Conservation (phyloP, 352 stramenopile species). For the Globisporangium rhizosaccharum region DNA sequence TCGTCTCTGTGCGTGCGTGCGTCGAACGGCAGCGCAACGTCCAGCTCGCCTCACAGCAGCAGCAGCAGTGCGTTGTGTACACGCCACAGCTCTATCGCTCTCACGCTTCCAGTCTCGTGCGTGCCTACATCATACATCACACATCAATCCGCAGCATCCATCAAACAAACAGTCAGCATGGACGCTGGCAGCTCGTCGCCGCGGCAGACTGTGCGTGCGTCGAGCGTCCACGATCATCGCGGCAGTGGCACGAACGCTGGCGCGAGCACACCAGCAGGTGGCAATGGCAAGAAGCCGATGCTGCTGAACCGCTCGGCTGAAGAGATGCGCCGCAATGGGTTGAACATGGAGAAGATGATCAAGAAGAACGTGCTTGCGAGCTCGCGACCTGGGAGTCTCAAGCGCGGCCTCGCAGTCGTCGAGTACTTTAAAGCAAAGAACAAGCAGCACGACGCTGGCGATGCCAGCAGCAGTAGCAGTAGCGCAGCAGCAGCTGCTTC, state of each 20-base stretch:
- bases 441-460: conserved; percentile 24
- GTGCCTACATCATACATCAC: background rate
- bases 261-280: background rate
- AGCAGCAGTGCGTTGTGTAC: no score
- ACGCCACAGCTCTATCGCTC: no score
- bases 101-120: no score
- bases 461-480: conserved; percentile 2
- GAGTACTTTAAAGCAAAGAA: conserved; percentile 74
- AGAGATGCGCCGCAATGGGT: conserved; percentile 47
- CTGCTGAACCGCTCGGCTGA: conserved; percentile 27
- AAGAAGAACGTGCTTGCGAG: conserved; percentile 68
- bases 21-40: no score
- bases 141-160: background rate
- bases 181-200: conserved; percentile 11
- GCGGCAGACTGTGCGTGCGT: conserved; percentile 2
- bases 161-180: background rate
- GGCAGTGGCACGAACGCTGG: background rate
- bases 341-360: conserved; percentile 88
- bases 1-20: no score
- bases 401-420: conserved; percentile 64
- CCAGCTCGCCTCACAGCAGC: no score
- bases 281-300: conserved; percentile 14
- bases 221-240: conserved; percentile 2
- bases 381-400: conserved; percentile 43
- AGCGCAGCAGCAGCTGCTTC: background rate